phyloP scores from a whole-genome alignment of 106 monocot genomes.

The Hemerocallis citrina region DNA sequence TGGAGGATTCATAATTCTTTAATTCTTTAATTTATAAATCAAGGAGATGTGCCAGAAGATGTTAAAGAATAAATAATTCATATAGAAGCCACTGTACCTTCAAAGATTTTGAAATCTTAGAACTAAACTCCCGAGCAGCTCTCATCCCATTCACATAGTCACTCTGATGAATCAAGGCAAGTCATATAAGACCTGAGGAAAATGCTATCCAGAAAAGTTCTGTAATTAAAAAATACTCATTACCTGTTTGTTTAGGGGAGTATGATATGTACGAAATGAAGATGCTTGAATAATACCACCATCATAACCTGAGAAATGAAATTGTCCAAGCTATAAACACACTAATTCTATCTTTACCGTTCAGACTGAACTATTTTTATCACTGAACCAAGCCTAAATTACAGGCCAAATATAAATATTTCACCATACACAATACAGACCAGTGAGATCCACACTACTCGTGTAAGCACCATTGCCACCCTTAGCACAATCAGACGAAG shows the following conservation, averaged over 20 bases:
- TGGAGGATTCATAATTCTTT: no score
- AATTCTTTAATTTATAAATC: no score
- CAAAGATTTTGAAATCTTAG: constrained; percentile 70
- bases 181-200: neutral
- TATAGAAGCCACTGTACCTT: constrained; percentile 41
- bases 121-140: constrained; percentile 85
- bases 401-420: no score
- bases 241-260: constrained; percentile 94
- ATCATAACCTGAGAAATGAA: constrained; percentile 53
- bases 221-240: neutral
- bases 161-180: constrained; percentile 28
- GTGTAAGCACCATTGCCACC: constrained; percentile 89
- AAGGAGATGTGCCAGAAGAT: neutral
- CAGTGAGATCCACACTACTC: constrained; percentile 68
- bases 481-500: constrained; percentile 86
- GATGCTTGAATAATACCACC: constrained; percentile 76
- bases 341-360: neutral
- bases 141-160: constrained; percentile 93
- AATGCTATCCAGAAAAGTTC: neutral
- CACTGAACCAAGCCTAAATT: neutral
- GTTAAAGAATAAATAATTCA: neutral
- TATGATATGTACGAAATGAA: constrained; percentile 94
- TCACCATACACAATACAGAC: no score
- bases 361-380: no score
- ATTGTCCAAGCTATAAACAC: neutral